These are phyloP conservation scores for Syncephalastrum contaminatum DNA, from an alignment of 371 early-diverging fungal species.

Conservation along the genomic window DNA sequence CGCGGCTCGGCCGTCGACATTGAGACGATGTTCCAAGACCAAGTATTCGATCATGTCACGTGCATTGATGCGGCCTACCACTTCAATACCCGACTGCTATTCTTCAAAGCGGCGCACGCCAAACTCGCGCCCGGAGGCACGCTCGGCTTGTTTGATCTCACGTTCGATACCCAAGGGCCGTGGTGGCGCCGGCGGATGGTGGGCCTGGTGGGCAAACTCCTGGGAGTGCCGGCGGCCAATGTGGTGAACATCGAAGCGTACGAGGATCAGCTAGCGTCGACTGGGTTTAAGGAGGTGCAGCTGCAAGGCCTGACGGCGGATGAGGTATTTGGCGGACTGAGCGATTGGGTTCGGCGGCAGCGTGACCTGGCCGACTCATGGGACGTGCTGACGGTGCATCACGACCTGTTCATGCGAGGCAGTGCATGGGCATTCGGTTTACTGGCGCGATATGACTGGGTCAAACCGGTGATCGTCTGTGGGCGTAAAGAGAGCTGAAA, in stretches of 20 bases:
- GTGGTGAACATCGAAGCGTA: conserved; percentile 21
- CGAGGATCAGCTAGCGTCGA: conserved; percentile 3
- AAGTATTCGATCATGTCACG: conserved; percentile 41
- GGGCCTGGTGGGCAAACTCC: conserved; percentile 9
- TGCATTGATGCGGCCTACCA: conserved; percentile 63
- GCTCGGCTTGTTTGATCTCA: conserved; percentile 42
- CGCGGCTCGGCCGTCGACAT: conserved; percentile 39
- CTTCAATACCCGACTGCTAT: conserved; percentile 50
- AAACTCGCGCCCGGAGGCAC: conserved; percentile 34
- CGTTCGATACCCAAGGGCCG: conserved; percentile 15
- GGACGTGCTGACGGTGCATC: conserved; percentile 6
- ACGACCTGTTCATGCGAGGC: conserved; percentile 8
- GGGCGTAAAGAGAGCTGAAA: not conserved
- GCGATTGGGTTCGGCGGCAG: conserved; percentile 8
- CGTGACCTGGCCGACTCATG: conserved; percentile 14
- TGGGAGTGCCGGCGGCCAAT: conserved; percentile 29
- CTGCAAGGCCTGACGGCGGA: conserved; percentile 6
- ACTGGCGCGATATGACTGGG: conserved; percentile 10
- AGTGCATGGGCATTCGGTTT: conserved; percentile 8
- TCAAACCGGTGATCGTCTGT: conserved; percentile 14
- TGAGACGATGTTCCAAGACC: not conserved
- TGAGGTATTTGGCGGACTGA: conserved; percentile 17
- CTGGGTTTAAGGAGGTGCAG: conserved; percentile 14
- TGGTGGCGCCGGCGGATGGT: conserved; percentile 8
- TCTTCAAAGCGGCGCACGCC: conserved; percentile 31